phyloP scores from a whole-genome alignment of 2,329 filamentous ascomycete genomes.

The Ambrosiella xylebori region DNA sequence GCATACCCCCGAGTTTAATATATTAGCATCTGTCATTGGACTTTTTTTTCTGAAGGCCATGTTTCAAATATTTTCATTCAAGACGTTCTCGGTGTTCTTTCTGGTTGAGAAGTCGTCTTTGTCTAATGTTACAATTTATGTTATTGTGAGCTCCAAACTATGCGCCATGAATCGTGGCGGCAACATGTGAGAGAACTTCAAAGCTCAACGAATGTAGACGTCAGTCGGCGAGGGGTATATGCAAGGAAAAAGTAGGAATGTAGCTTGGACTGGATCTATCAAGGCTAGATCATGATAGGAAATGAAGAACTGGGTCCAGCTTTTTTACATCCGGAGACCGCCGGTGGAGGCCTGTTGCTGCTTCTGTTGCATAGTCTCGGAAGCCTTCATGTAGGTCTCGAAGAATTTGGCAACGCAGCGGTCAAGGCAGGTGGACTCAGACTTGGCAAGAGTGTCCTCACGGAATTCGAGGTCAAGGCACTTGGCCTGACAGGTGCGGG shows the following conservation, averaged over 20 bases:
- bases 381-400: slow-evolving; percentile 94
- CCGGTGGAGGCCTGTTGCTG: slow-evolving; percentile 36
- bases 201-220: background rate
- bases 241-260: background rate
- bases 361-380: slow-evolving; percentile 87
- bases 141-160: too few relatives aligned
- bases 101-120: background rate
- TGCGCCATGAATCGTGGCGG: too few relatives aligned
- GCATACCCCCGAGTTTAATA: slow-evolving; percentile 1
- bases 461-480: slow-evolving; percentile 87
- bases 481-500: slow-evolving; percentile 81
- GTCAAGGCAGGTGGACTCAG: slow-evolving; percentile 94
- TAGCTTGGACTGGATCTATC: background rate
- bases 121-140: slow-evolving; percentile 12
- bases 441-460: slow-evolving; percentile 95
- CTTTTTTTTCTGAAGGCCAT: background rate
- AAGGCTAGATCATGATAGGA: background rate
- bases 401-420: slow-evolving; percentile 97
- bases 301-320: background rate
- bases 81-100: background rate
- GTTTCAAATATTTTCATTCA: slow-evolving; percentile 1
- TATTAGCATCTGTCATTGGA: background rate
- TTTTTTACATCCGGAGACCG: slow-evolving; percentile 11
- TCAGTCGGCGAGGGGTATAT: background rate
- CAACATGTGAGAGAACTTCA: background rate